Evolutionary conservation across 306 rosid species (phyloP).

Genomic region (Nissolia schottii): DNA sequence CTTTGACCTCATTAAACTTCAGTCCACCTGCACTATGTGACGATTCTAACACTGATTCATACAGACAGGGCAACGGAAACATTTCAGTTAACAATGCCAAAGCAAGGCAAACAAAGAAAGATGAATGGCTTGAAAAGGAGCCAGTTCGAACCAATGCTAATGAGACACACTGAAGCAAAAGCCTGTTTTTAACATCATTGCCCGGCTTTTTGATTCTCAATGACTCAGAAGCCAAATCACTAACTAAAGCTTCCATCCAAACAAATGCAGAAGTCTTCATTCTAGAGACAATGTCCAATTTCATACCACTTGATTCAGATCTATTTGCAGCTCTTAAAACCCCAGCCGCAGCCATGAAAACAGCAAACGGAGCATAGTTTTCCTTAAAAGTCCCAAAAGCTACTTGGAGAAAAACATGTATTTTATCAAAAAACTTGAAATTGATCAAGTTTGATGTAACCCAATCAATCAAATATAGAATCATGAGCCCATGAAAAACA

Average conservation of each 20-base stretch:
- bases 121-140: conserved; percentile 45
- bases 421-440: conserved; percentile 43
- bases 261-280: conserved; percentile 46
- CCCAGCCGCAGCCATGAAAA: conserved; percentile 81
- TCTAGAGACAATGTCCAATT: conserved; percentile 33
- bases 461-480: conserved; percentile 81
- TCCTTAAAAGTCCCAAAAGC: conserved; percentile 42
- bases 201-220: conserved; percentile 7
- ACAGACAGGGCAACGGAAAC: conserved; percentile 64
- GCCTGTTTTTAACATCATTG: conserved; percentile 29
- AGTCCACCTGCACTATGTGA: conserved; percentile 22
- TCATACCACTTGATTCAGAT: conserved; percentile 32
- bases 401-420: conserved; percentile 29
- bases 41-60: conserved; percentile 35
- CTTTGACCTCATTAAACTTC: conserved; percentile 46
- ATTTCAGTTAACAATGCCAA: conserved; percentile 64
- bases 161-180: conserved; percentile 62
- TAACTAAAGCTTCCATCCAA: conserved; percentile 48
- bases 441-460: conserved; percentile 48
- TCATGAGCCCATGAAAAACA: conserved; percentile 60
- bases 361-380: conserved; percentile 48
- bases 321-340: conserved; percentile 51
- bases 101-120: conserved; percentile 57
- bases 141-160: conserved; percentile 67
- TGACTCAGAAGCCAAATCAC: conserved; percentile 36